Base-by-base conservation (phyloP, 75 land plant species). In the Selaginella moellendorffii region DNA sequence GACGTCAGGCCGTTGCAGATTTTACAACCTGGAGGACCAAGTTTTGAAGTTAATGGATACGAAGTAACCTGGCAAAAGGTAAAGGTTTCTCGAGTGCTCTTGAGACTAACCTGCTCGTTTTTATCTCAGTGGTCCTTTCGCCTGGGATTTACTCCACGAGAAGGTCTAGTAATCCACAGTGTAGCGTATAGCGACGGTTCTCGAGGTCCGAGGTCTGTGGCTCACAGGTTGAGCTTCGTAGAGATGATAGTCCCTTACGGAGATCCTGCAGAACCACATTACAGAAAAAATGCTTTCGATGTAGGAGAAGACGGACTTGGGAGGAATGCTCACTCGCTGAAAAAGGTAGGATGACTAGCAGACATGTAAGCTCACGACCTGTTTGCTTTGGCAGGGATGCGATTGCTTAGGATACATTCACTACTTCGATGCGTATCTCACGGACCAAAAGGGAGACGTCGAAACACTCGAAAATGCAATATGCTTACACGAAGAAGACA, bases 111-210 rank as follows among this genome's bases (percentile, higher is more conserved):
- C n/a, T n/a, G n/a, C n/a, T n/a, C n/a, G n/a, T n/a, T n/a, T n/a
- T n/a, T n/a, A n/a, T n/a, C n/a, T n/a, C 85, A 95, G 99, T 95
- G 99, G 99, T 88, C 83, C 72, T 95, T 95, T 54, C 83, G 99
- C 18, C 69, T 95, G 74, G 99, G 99, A 10, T 95, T 89, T 71
- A 95, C 90, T 26, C 88, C 99, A 0, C 81, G 82, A 60, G 99
- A 95, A 75, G 99, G 99, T 25, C 64, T 95, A 69, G 97, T 95
- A 26, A 86, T 95, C 52, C 63, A 95, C 54, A 82, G 88, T 68
- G 82, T 95, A 42, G 87, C 96, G 30, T 95, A 95, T 68, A 68
- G 83, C 71, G 99, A 95, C 77, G 98, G 98, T 12, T 88, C 90
- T 54, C 69, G 90, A 26, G 98, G 98, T 52, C 75, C 96, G 54